Percentiles rank a stretch among this genome's conserved stretches.
phyloP scores from a whole-genome alignment of 2,329 filamentous ascomycete species.

The Nemania diffusa region DNA sequence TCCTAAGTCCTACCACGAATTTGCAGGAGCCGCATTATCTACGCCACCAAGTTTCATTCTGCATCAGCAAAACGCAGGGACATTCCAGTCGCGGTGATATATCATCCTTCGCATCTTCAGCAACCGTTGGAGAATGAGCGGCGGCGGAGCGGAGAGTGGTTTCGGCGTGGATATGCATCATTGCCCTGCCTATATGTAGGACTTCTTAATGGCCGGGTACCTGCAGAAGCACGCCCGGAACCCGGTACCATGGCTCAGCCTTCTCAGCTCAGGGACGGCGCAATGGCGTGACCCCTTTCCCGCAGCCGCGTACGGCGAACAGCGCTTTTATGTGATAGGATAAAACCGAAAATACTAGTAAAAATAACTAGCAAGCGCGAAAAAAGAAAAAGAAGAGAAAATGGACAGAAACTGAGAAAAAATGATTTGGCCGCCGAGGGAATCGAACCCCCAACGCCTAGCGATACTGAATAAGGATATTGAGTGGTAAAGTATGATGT shows the following conservation, averaged over 20 bases:
- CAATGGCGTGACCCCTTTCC: neutral
- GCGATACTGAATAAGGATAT: neutral
- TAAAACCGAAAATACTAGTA: neutral
- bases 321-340: neutral
- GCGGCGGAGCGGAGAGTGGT: neutral
- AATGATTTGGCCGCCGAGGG: neutral
- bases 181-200: conserved; percentile 5
- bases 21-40: neutral
- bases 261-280: neutral
- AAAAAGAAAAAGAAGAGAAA: neutral
- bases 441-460: neutral
- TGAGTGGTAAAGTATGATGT: no score
- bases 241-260: conserved; percentile 26
- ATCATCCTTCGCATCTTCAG: neutral
- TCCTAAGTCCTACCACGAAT: neutral
- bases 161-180: neutral
- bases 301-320: neutral
- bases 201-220: conserved; percentile 3
- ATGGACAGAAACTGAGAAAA: neutral
- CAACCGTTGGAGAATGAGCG: neutral
- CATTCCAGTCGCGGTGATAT: neutral
- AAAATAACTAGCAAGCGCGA: neutral
- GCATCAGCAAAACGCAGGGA: neutral
- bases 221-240: neutral
- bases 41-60: neutral